Base-by-base conservation (phyloP, 116 monocot genomes). In the Iris pallida region DNA sequence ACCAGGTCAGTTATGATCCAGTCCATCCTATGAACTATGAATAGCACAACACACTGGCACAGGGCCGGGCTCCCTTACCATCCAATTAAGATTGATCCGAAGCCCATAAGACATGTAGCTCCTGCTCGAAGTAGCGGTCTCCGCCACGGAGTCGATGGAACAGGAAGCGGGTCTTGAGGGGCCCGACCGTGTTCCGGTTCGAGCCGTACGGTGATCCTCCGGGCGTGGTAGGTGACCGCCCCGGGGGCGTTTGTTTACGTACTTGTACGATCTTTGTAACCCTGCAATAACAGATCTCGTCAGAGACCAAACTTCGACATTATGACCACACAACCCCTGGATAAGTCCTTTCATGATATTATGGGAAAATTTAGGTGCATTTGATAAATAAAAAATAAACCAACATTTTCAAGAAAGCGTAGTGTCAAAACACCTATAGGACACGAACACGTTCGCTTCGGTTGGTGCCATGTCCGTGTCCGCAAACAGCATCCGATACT, bases 101-200 rank as follows among this genome's bases (percentile, higher is more conserved):
- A 92, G 85, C 45, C 81, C 75, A 79, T 18, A 81, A 49, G 47
- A 64, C 64, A 58, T 82, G 76, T 9, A 91, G 8, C 46, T 85
- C 87, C 45, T 84, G 74, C 70, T 91, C 91, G 46, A 91, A 87
- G 57, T 75, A 76, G 3, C 91, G 79, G 75, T 91, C 87, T 0
- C 91, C 91, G 0, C 87, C 91, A 9, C 91, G 79, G 59, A 90
- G 84, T 13, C n/a, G n/a, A n/a, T n/a, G n/a, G 16, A 90, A 74
- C 6, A 90, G 79, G 8, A 81, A 7, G n/a, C 86, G 87, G 9
- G 84, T 61, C 65, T 87, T 86, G 53, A 90, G 70, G 5, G 74
- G 67, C 47, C 72, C 75, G 18, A 77, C 61, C 2, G 58, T 16
- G 42, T 85, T 78, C 30, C 75, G 46, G 4, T 85, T 45, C 7